These are phyloP conservation scores for Eucalyptus albens DNA, from an alignment of 345 rosid species.

Conservation along the genomic window DNA sequence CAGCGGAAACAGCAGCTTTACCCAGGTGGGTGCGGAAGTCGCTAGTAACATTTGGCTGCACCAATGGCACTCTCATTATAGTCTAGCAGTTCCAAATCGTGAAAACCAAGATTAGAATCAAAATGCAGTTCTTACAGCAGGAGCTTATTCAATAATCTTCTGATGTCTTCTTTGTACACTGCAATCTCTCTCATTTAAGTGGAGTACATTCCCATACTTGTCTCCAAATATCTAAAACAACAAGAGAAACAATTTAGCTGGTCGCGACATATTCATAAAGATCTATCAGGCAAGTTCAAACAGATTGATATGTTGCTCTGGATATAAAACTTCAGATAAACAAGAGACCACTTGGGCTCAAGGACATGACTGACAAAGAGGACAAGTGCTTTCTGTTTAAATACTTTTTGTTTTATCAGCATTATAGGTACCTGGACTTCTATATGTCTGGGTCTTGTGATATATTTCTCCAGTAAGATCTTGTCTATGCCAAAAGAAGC, in stretches of 20 bases:
- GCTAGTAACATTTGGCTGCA: slow-evolving; percentile 75
- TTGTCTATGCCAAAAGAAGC: slow-evolving; percentile 86
- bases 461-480: slow-evolving; percentile 89
- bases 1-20: slow-evolving; percentile 87
- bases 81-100: neutral
- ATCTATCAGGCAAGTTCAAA: neutral
- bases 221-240: slow-evolving; percentile 71
- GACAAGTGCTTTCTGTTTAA: neutral
- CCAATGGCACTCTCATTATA: slow-evolving; percentile 9
- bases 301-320: neutral
- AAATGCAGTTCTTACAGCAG: slow-evolving; percentile 57
- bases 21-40: slow-evolving; percentile 68
- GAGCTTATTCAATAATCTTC: slow-evolving; percentile 99
- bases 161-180: slow-evolving; percentile 96
- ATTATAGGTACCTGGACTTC: slow-evolving; percentile 69
- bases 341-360: neutral
- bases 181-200: slow-evolving; percentile 92
- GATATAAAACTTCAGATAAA: neutral
- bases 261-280: neutral
- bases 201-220: slow-evolving; percentile 63
- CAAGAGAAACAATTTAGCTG: neutral
- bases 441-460: slow-evolving; percentile 81
- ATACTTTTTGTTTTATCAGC: neutral
- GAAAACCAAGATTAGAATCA: slow-evolving; percentile 1
- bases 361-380: neutral